These are phyloP conservation scores for Buddleja alternifolia DNA, from an alignment of 257 asterid species.

Conservation along the genomic window DNA sequence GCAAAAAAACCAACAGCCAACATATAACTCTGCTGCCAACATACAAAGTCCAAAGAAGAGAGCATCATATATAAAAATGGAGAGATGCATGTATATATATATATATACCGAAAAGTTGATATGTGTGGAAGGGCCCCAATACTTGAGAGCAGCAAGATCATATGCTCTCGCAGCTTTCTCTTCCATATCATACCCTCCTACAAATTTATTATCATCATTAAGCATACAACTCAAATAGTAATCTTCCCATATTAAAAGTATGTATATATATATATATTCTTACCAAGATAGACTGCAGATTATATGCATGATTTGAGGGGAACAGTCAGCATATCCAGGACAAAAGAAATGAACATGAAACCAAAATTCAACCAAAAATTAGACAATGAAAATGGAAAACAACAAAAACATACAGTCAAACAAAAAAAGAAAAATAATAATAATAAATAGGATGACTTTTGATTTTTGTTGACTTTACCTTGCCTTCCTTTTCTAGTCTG, in stretches of 20 bases:
- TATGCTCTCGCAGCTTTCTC: slow-evolving; percentile 98
- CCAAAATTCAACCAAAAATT: slow-evolving; percentile 37
- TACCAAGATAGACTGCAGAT: slow-evolving; percentile 82
- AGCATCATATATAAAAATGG: background rate
- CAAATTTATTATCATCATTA: background rate
- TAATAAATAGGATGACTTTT: background rate
- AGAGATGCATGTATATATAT: background rate
- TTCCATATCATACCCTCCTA: slow-evolving; percentile 96
- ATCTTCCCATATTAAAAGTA: background rate
- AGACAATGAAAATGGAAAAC: slow-evolving; percentile 28
- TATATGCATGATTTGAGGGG: slow-evolving; percentile 29
- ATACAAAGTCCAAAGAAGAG: background rate
- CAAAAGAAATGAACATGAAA: slow-evolving; percentile 32
- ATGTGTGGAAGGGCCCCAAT: slow-evolving; percentile 93
- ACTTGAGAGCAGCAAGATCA: slow-evolving; percentile 93
- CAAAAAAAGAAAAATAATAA: slow-evolving; percentile 25
- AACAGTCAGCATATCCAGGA: slow-evolving; percentile 48
- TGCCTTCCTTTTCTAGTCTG: slow-evolving; percentile 64
- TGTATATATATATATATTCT: slow-evolving; percentile 35
- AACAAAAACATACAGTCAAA: background rate
- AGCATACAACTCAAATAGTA: background rate
- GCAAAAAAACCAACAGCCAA: background rate
- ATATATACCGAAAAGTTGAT: slow-evolving; percentile 66
- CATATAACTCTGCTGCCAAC: background rate
- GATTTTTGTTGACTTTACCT: slow-evolving; percentile 39